These are phyloP conservation scores for Hygrophorus russula DNA, from an alignment of 768 basidiomycete species.

Conservation along the genomic window DNA sequence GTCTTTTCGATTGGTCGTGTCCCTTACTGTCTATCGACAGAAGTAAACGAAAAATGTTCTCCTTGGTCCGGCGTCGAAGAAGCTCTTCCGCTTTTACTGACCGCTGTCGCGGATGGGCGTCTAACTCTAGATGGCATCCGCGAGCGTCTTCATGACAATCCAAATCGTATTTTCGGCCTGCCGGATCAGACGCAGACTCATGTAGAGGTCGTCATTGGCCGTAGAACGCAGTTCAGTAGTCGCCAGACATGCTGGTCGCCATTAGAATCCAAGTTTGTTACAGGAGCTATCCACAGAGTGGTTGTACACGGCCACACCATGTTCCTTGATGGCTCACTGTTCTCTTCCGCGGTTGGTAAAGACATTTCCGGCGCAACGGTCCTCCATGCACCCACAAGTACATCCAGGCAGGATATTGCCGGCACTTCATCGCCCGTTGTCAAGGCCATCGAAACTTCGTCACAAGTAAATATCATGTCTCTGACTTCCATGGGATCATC, in stretches of 20 bases:
- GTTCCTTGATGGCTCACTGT: constrained; percentile 76
- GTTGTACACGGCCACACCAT: constrained; percentile 82
- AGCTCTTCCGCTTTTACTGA: constrained; percentile 76
- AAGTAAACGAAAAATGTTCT: constrained; percentile 48
- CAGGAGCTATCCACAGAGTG: constrained; percentile 82
- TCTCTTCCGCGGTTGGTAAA: constrained; percentile 46
- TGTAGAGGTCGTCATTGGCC: constrained; percentile 87
- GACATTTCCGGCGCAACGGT: constrained; percentile 61
- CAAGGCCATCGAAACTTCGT: constrained; percentile 20
- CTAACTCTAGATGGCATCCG: constrained; percentile 78
- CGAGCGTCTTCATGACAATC: constrained; percentile 82
- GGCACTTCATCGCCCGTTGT: constrained; percentile 15
- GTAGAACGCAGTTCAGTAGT: constrained; percentile 46
- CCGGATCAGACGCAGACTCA: constrained; percentile 79
- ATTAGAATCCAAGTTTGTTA: constrained; percentile 45
- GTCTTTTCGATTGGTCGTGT: constrained; percentile 83
- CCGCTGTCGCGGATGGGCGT: constrained; percentile 70
- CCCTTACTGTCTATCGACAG: constrained; percentile 65
- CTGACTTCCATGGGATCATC: constrained; percentile 14
- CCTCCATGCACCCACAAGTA: constrained; percentile 21
- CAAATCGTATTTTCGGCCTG: constrained; percentile 81
- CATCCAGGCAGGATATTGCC: neutral
- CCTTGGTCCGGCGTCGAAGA: constrained; percentile 79
- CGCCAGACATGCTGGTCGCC: constrained; percentile 71
- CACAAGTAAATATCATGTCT: constrained; percentile 16